Evolutionary conservation across 1,284 basidiomycete genomes (phyloP), one percentile per base, ranked within the genome.

Genomic region (Pseudozyma thailandica): DNA sequence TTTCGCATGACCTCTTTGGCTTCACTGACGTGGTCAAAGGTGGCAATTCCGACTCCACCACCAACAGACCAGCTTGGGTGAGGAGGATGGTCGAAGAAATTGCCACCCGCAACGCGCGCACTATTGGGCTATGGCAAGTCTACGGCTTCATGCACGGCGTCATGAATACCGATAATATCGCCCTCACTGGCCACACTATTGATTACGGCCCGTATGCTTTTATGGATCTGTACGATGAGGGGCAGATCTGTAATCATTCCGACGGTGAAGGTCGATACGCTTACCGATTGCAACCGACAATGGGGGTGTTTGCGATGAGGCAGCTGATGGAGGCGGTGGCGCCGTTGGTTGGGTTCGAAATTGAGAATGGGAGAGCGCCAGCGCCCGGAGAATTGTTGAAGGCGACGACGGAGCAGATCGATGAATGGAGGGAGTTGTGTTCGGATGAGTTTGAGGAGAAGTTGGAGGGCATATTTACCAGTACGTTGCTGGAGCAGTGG

Each of bases 211-310:
- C 94, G 45, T 98, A 92, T 77, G 93, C 93, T 0, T 97, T 96
- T 84, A 97, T 97, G 94, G 83, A 84, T 53, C 50, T 82, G 3
- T 82, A 82, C 55, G 90, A 96, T 78, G 82, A 88, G 0, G 85
- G 87, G 50, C 93, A 95, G 77, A 91, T 97, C 58, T 97, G 94
- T 86, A 98, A 98, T 79, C 94, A 97, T 81, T 90, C 90, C 0
- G 95, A 98, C 79, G 88, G 89, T 27, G 86, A 87, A 52, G 94
- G 94, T 0, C 86, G 94, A 39, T 98, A 98, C 80, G 87, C 91
- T 3, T 98, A 94, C 85, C 88, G 64, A 6, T 58, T 76, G 33
- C 80, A 81, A 55, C 79, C 79, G 7, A 88, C 84, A 7, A 90
- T 90, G 75, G 61, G 85, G 62, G 52, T 66, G 21, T 76, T 68